Evolutionary conservation across 768 basidiomycete species (phyloP).

Genomic region (Kwoniella europaea): DNA sequence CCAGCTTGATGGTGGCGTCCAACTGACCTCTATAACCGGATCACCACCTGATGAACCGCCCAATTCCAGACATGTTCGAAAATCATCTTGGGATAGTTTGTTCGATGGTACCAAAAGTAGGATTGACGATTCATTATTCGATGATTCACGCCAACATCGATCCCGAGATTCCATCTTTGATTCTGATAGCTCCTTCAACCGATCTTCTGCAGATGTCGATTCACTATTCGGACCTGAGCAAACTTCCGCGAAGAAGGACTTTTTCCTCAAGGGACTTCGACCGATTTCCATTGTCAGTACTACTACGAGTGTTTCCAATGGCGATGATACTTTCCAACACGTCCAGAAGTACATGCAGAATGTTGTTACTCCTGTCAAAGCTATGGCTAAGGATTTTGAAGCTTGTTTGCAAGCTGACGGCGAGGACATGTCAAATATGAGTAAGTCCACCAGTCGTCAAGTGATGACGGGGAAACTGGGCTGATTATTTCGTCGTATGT

Average conservation of each 20-base stretch:
- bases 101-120: constrained; percentile 22
- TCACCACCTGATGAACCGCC: constrained; percentile 33
- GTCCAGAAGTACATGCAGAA: constrained; percentile 22
- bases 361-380: constrained; percentile 12
- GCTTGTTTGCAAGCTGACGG: constrained; percentile 29
- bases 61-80: constrained; percentile 2
- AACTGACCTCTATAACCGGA: constrained; percentile 46
- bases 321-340: constrained; percentile 44
- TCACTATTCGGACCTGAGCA: constrained; percentile 37
- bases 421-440: constrained; percentile 35
- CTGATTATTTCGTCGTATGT: too few relatives aligned
- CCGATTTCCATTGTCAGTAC: constrained; percentile 40
- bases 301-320: constrained; percentile 19
- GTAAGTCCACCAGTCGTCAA: constrained; percentile 22
- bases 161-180: constrained; percentile 17
- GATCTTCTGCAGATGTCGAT: constrained; percentile 24
- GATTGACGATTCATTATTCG: constrained; percentile 32
- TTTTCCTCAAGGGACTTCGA: constrained; percentile 42
- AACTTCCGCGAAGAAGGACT: constrained; percentile 14
- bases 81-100: constrained; percentile 30
- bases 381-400: constrained; percentile 23
- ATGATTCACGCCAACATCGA: not conserved
- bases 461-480: too few relatives aligned
- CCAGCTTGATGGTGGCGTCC: constrained; percentile 47
- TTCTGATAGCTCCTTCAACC: constrained; percentile 4